A percentile compares a stretch with the other conserved stretches of the same genome.
Conservation (phyloP, 2,329 filamentous ascomycete species). For the Chalara sp. region DNA sequence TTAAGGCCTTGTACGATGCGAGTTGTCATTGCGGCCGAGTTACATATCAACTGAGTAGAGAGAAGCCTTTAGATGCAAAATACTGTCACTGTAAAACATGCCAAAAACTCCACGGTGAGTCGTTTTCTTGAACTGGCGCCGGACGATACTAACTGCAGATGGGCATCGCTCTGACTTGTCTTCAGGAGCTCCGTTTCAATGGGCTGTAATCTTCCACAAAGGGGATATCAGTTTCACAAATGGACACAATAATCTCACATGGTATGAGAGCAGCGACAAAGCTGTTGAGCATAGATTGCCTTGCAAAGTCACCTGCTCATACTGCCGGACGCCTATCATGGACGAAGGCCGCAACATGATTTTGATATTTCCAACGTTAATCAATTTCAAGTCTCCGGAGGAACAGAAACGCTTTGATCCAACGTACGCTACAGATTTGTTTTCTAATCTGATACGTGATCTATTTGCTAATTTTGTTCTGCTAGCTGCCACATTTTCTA, state of each 20-base stretch:
- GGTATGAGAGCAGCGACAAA: constrained; percentile 63
- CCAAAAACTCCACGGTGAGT: constrained; percentile 66
- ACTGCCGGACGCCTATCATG: constrained; percentile 65
- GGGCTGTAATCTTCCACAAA: constrained; percentile 85
- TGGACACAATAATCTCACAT: constrained; percentile 57
- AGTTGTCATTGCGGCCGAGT: constrained; percentile 72
- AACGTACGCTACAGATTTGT: constrained; percentile 34
- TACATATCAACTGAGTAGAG: constrained; percentile 60
- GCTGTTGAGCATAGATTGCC: constrained; percentile 58
- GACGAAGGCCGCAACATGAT: constrained; percentile 84
- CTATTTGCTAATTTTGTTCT: neutral
- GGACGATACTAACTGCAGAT: neutral
- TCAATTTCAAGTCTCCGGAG: constrained; percentile 51
- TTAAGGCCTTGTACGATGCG: constrained; percentile 50
- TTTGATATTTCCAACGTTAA: constrained; percentile 67
- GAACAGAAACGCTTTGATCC: constrained; percentile 59
- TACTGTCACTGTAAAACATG: constrained; percentile 81
- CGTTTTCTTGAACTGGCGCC: neutral
- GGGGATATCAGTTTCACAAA: constrained; percentile 61
- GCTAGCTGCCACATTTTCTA: constrained; percentile 75
- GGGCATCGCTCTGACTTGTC: neutral
- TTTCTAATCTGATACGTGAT: neutral
- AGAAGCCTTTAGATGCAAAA: constrained; percentile 67
- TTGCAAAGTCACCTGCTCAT: constrained; percentile 60
- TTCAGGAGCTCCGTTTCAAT: constrained; percentile 80